These are phyloP conservation scores for Ascochyta koolunga DNA, from an alignment of 2,329 filamentous ascomycete species.

Conservation along the genomic window DNA sequence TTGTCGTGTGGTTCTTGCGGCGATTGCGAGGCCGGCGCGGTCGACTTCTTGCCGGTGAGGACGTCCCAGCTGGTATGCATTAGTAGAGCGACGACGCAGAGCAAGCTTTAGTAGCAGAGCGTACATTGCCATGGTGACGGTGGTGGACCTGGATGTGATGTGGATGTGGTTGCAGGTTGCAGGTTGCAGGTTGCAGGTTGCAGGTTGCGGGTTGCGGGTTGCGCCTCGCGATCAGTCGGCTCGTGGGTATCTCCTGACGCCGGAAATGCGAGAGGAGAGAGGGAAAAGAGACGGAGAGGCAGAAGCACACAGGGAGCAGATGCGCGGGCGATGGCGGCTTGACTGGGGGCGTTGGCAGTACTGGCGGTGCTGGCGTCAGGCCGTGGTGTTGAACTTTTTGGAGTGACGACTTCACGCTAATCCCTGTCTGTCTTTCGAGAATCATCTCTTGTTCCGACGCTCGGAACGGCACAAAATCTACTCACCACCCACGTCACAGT, in stretches of 20 bases:
- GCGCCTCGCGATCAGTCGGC: conserved; percentile 29
- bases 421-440: conserved; percentile 21
- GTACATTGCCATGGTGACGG: conserved; percentile 47
- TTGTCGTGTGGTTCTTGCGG: conserved; percentile 52
- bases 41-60: conserved; percentile 64
- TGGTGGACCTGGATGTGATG: conserved; percentile 21
- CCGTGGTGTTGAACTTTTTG: conserved; percentile 40
- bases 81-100: background rate
- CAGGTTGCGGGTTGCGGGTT: conserved; percentile 20
- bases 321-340: conserved; percentile 38
- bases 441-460: conserved; percentile 33
- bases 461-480: conserved; percentile 29
- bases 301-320: conserved; percentile 21
- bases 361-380: conserved; percentile 23
- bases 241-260: conserved; percentile 26
- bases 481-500: background rate
- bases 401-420: conserved; percentile 25
- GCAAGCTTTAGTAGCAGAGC: conserved; percentile 1
- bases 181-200: too few species aligned
- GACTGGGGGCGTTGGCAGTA: conserved; percentile 23
- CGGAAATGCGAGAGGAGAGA: conserved; percentile 22
- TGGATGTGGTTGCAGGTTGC: conserved; percentile 21
- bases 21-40: conserved; percentile 52
- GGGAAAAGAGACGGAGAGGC: conserved; percentile 11
- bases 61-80: conserved; percentile 56